phyloP scores from a whole-genome alignment of 306 rosid species.

The Prunus mira region DNA sequence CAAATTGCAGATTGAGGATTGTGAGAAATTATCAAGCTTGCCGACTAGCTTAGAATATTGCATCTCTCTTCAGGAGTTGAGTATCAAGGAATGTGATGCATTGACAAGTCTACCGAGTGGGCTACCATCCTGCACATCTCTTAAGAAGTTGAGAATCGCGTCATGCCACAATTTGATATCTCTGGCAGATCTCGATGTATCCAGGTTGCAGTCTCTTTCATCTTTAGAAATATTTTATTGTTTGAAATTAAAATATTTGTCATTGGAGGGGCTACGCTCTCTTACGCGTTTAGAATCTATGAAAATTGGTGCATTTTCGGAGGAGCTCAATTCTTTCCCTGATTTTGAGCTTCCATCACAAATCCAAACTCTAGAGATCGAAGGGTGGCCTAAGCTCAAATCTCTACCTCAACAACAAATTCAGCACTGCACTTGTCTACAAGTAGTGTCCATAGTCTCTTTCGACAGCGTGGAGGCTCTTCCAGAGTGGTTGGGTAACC shows the following conservation, averaged over 20 bases:
- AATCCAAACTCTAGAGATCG: too few relatives aligned
- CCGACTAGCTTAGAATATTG: neutral
- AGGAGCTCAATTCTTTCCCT: neutral
- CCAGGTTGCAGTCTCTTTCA: neutral
- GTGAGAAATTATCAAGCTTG: neutral
- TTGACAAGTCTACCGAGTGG: neutral
- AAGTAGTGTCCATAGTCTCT: too few relatives aligned
- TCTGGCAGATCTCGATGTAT: neutral
- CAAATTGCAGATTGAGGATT: neutral
- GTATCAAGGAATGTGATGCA: neutral
- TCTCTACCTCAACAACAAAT: neutral
- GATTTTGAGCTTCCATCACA: too few relatives aligned
- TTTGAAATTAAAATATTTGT: neutral
- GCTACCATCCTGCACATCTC: neutral
- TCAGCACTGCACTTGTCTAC: too few relatives aligned
- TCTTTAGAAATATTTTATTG: fast-evolving
- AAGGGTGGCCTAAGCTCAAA: too few relatives aligned
- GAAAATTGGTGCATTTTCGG: neutral
- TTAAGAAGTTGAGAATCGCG: neutral
- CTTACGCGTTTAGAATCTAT: neutral
- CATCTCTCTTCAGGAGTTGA: neutral
- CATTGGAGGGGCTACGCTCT: neutral
- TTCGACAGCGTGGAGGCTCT: too few relatives aligned
- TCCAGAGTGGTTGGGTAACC: too few relatives aligned
- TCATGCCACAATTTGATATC: neutral